Base-by-base conservation (phyloP, 495 filamentous ascomycete species). In the Penicilliopsis zonata region DNA sequence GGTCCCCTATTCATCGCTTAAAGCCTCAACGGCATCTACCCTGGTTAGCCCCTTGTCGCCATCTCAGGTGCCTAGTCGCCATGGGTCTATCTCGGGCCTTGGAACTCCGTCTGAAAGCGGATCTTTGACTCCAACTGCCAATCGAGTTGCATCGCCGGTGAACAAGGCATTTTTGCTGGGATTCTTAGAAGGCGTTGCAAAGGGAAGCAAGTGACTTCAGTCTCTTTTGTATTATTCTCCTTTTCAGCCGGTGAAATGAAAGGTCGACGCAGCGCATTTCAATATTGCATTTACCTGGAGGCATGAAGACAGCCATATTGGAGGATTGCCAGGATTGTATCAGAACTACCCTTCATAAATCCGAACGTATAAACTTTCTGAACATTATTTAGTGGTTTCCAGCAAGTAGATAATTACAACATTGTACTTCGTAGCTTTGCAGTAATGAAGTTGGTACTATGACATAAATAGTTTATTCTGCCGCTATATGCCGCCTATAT, bases 91-190 rank as follows among this genome's bases (percentile, higher is more conserved):
- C 18, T 64, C 58, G 28, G 61, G 48, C 13, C 59, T 36, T 34
- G 53, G 44, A 20, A 49, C 50, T 8, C 40, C 53, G 0, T 59
- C 66, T 18, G 52, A 67, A 16, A 55, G 59, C 21, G 64, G 62
- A 10, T 64, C 56, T 21, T 57, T 61, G 27, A 59, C 62, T 21
- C 59, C 76, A 14, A 69, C 25, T 4, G 13, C 33, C 3, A 47
- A 46, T 26, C 35, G 33, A n/a, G 37, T 76, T 22, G 78, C 76
- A n/a, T 79, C 74, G 2, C 69, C 75, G 1, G 74, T 67, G 6
- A 74, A 92, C 42, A 76, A 78, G 44, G 71, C 69, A n/a, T 92
- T 92, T 42, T 57, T 92, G 43, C 57, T 90, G 30, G 78, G 74
- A 6, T 92, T 85, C 53, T 53, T 94, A 47, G 68, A 74, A 40